Conservation (phyloP, 2,329 filamentous ascomycete species). For the Gremmenia infestans region DNA sequence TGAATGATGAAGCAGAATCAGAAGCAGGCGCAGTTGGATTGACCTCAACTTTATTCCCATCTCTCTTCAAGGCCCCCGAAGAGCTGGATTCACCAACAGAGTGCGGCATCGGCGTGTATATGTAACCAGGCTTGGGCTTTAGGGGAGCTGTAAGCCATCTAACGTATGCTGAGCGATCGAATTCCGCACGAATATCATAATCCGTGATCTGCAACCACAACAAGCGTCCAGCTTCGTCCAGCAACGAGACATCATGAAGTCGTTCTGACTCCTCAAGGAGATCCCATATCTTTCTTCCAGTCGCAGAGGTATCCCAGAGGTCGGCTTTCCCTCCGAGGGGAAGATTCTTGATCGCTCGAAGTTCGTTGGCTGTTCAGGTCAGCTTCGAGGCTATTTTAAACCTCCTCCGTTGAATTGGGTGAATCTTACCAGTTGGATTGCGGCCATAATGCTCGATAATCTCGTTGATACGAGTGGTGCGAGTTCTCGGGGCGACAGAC, state of each 20-base stretch:
- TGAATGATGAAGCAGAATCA: too few species aligned
- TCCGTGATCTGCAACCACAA: conserved; percentile 5
- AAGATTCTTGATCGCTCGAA: neutral
- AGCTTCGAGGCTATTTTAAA: neutral
- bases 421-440: neutral
- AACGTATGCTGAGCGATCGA: too few species aligned
- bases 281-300: conserved; percentile 3
- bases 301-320: conserved; percentile 4
- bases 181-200: too few species aligned
- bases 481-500: too few species aligned
- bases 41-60: too few species aligned
- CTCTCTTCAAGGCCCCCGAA: too few species aligned
- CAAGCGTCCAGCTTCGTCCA: conserved; percentile 12
- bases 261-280: conserved; percentile 5
- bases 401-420: too few species aligned
- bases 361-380: conserved; percentile 1
- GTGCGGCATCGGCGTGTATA: too few species aligned
- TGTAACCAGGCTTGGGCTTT: too few species aligned
- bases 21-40: too few species aligned
- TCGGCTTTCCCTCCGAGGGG: neutral
- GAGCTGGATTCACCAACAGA: too few species aligned
- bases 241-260: neutral
- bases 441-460: conserved; percentile 2
- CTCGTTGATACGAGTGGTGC: neutral
- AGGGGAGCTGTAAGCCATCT: too few species aligned